These are phyloP conservation scores for Scleroderma citrinum DNA, from an alignment of 768 basidiomycete genomes.

Conservation along the genomic window DNA sequence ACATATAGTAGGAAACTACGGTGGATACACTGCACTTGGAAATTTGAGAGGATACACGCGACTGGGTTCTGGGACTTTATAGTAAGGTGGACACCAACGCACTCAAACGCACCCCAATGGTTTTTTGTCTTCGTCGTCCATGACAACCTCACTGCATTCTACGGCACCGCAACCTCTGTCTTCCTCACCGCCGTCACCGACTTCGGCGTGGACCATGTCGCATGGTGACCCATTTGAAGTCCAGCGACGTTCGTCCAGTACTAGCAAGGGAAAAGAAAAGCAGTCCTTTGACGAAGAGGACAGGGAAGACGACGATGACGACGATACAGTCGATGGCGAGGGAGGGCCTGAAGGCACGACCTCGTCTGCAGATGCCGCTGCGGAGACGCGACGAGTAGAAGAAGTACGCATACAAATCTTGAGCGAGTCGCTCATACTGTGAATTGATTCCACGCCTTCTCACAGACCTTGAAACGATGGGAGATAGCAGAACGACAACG, in stretches of 20 bases:
- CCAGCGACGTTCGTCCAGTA: conserved; percentile 10
- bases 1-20: too few species aligned
- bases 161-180: background rate
- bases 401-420: conserved; percentile 46
- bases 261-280: conserved; percentile 30
- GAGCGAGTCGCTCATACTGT: too few species aligned
- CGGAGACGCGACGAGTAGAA: conserved; percentile 63
- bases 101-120: too few species aligned
- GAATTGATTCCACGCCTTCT: background rate
- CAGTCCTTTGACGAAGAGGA: conserved; percentile 10
- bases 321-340: conserved; percentile 19
- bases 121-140: too few species aligned
- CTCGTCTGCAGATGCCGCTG: conserved; percentile 53
- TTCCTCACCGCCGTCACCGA: background rate
- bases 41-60: too few species aligned
- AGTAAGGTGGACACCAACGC: too few species aligned
- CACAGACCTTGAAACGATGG: conserved; percentile 71
- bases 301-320: conserved; percentile 17
- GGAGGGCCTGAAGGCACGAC: too few species aligned
- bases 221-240: background rate
- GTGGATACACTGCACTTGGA: too few species aligned
- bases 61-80: too few species aligned
- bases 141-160: too few species aligned
- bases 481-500: conserved; percentile 71
- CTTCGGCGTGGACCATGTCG: background rate